Percentiles rank a stretch among this genome's conserved stretches.
phyloP scores from a whole-genome alignment of 495 filamentous ascomycete genomes.

The Annulohypoxylon bovei region DNA sequence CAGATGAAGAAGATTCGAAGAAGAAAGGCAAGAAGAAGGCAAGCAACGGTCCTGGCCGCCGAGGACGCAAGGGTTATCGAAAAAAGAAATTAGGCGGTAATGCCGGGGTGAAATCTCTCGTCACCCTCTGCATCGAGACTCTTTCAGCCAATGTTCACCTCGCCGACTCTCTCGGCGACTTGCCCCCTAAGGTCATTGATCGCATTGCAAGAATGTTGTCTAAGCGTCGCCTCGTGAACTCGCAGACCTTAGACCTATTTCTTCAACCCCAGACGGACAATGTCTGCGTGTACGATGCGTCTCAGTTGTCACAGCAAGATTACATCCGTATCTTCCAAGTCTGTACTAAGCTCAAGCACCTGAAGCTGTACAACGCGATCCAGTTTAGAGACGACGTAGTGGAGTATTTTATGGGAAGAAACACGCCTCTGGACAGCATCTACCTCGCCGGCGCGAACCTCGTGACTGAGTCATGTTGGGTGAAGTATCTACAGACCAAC shows the following conservation, averaged over 20 bases:
- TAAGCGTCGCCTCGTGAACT: conserved; percentile 76
- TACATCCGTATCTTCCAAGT: conserved; percentile 83
- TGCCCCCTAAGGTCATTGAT: conserved; percentile 73
- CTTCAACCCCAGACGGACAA: conserved; percentile 71
- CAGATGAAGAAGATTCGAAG: conserved; percentile 69
- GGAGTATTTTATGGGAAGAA: conserved; percentile 78
- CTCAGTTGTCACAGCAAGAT: conserved; percentile 76
- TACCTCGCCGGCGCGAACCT: conserved; percentile 83
- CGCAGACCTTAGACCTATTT: conserved; percentile 78
- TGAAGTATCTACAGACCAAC: conserved; percentile 66
- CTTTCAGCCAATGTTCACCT: conserved; percentile 83
- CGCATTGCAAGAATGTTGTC: conserved; percentile 83
- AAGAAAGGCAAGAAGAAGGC: conserved; percentile 62
- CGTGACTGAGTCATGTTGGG: conserved; percentile 76
- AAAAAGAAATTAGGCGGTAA: conserved; percentile 81
- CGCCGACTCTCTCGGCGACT: conserved; percentile 83
- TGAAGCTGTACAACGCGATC: conserved; percentile 81
- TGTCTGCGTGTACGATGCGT: conserved; percentile 82
- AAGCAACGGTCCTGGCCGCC: conserved; percentile 51
- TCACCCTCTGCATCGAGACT: conserved; percentile 84
- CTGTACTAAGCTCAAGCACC: conserved; percentile 69
- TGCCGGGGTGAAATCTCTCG: conserved; percentile 75
- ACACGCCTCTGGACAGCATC: conserved; percentile 67
- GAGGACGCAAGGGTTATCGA: conserved; percentile 72
- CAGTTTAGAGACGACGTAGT: conserved; percentile 86